phyloP scores from a whole-genome alignment of 345 rosid species.

The Sapria himalayana region DNA sequence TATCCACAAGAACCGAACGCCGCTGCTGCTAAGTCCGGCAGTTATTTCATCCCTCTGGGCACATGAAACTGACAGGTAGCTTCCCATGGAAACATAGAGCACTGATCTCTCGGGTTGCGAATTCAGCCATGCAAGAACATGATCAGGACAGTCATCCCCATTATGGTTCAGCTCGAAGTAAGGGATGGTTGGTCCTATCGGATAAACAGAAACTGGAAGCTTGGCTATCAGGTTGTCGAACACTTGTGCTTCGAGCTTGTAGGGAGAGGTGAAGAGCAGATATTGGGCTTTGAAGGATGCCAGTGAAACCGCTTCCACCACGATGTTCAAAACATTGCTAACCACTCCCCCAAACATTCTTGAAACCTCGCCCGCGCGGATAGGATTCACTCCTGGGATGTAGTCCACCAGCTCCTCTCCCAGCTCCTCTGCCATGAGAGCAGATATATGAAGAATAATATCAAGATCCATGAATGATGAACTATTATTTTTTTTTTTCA shows the following conservation, averaged over 20 bases:
- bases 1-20: constrained; percentile 22
- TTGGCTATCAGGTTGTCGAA: constrained; percentile 12
- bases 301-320: constrained; percentile 18
- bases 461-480: too few relatives aligned
- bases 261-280: constrained; percentile 25
- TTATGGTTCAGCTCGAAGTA: constrained; percentile 3
- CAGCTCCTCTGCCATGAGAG: constrained; percentile 8
- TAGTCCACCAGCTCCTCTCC: constrained; percentile 17
- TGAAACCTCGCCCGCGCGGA: constrained; percentile 11
- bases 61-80: constrained; percentile 16
- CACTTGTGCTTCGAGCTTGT: constrained; percentile 26
- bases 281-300: constrained; percentile 25
- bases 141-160: not conserved
- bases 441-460: too few relatives aligned
- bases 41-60: constrained; percentile 24
- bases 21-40: constrained; percentile 13
- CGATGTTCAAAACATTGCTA: constrained; percentile 5
- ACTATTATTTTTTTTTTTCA: too few relatives aligned
- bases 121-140: constrained; percentile 22
- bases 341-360: constrained; percentile 6
- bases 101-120: constrained; percentile 18
- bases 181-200: constrained; percentile 24
- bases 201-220: constrained; percentile 13
- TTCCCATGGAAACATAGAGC: constrained; percentile 23
- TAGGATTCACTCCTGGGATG: constrained; percentile 20